Percentiles rank a stretch among this genome's conserved stretches.
Evolutionary conservation across 2,329 filamentous ascomycete genomes (phyloP).

Genomic region (Cladophialophora immunda): DNA sequence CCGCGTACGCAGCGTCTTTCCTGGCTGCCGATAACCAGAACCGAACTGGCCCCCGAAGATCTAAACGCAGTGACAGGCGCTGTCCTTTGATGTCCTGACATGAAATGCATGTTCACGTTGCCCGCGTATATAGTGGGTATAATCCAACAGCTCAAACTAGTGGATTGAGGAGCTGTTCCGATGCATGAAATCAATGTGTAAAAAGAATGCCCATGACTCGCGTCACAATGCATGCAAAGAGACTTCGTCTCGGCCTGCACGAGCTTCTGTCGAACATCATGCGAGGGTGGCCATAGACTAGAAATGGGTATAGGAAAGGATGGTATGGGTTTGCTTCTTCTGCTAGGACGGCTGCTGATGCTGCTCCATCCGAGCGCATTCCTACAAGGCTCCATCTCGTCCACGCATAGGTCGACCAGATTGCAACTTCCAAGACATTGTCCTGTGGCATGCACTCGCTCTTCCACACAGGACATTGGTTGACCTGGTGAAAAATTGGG

Average conservation of each 20-base stretch:
- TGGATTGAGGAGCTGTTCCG: neutral
- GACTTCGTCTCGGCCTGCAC: neutral
- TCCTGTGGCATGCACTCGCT: neutral
- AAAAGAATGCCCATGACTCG: neutral
- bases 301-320: neutral
- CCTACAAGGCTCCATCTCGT: neutral
- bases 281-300: neutral
- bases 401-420: neutral
- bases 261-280: neutral
- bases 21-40: neutral
- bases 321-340: neutral
- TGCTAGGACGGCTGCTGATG: neutral
- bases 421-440: neutral
- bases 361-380: neutral
- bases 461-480: neutral
- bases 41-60: neutral
- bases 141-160: neutral
- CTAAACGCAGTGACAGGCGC: neutral
- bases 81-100: neutral
- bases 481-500: neutral
- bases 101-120: neutral
- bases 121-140: neutral
- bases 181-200: neutral
- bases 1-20: neutral
- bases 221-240: neutral